Evolutionary conservation across 164 flowering plant genomes (phyloP), one percentile per base, ranked within the genome.

Genomic region (Macadamia integrifolia): DNA sequence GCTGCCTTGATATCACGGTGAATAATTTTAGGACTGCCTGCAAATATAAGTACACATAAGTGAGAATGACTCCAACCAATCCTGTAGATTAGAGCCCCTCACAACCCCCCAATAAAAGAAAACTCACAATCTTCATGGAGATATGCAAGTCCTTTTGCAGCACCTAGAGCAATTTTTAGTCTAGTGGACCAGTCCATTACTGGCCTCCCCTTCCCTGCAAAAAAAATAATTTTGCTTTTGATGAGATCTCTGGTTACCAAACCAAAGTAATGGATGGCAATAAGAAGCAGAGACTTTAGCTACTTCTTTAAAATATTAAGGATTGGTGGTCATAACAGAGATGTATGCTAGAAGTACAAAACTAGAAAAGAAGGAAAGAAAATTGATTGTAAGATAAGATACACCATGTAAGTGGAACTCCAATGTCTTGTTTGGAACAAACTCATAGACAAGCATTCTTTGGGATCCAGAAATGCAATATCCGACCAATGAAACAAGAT

Each of bases 141-240:
- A 78, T 94, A 94, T n/a, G 98, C 96, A 56, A 94, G 81, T 74
- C 98, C 98, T 79, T 92, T 94, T 29, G 98, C 98, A 75, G 98
- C 79, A 17, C 98, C 97, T 48, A 94, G 72, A 70, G 97, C 97
- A 72, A 92, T 90, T 80, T 69, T 85, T 62, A 94, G 64, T 73
- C 98, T 84, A 8, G 91, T 86, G 1, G 83, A 72, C 93, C 94
- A 94, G 60, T 88, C 92, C 96, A 94, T 84, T n/a, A 84, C 77
- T 49, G 98, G 98, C 35, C 86, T 74, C 0, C 93, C 97, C 72
- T 83, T 91, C 40, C 92, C 98, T 94, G 87, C 75, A 81, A 76
- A 30, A 30, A 46, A 30, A n/a, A 55, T 23, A 14, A 40, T 32
- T 40, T 32, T 66, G 43, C 58, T 30, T 29, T 30, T 29, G 4